Evolutionary conservation across 345 rosid species (phyloP), one percentile per base, ranked within the genome.

Genomic region (Eucalyptus rudis): DNA sequence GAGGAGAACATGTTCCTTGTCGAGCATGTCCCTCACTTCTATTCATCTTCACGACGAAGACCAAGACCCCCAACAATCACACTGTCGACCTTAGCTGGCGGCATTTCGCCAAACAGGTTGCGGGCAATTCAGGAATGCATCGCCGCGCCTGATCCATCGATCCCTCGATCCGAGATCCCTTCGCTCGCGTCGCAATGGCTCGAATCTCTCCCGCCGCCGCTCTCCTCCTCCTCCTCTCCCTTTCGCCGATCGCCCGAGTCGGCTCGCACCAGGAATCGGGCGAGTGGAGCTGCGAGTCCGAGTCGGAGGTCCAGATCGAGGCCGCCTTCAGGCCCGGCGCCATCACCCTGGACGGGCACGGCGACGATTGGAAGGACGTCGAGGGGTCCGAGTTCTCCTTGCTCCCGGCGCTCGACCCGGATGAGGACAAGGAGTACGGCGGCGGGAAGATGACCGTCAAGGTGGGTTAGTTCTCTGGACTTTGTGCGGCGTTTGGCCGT

Each of bases 361-460:
- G 95, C 92, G 97, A 97, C 68, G 99, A 98, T 84, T 98, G 99
- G 99, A 92, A 89, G 62, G 94, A 91, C 90, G 92, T 98, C 90
- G 97, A 94, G 4, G 97, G 96, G 89, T 94, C 92, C 44, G 97
- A 97, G 90, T 95, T 94, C 92, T 89, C 99, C 40, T 98, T 98
- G 54, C 95, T 92, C 10, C 99, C 98, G 45, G 99, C 99, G 31
- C 97, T 97, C 64, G 99, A 98, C 91, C 99, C 99, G 2, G 94
- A 97, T 52, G 96, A 88, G 10, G 99, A 97, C 88, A 95, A 95
- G 86, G 97, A 94, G 89, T 98, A 96, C 47, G 89, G 86, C 88
- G 95, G 92, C 54, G 98, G 99, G 47, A 91, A 94, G 91, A 93
- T 98, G 98, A 96, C 93, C 36, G 96, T 98, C 90, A 98, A 98